Base-by-base conservation (phyloP, 805 yeast species). In the Komagataella pastoris region DNA sequence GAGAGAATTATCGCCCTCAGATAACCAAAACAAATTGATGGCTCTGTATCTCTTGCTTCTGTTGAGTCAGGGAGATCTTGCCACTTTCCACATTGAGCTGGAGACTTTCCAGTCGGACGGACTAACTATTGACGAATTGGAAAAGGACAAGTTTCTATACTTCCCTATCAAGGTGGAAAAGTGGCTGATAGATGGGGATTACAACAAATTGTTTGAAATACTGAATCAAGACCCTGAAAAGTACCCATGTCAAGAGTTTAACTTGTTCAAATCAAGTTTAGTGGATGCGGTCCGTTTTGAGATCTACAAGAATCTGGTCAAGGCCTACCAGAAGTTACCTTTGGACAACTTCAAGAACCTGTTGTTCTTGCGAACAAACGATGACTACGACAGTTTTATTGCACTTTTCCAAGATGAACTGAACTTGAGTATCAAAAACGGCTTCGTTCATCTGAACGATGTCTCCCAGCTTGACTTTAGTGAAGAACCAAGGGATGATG, bases 141-240 rank as follows among this genome's bases (percentile, higher is more conserved):
- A 88, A 58, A 72, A 74, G 43, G 96, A 87, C 64, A 72, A 75
- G 57, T 87, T 75, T 64, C 72, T 91, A 58, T 77, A 80, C 49
- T 89, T 89, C 64, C 98, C 98, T 21, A 82, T 91, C 51, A 81
- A 82, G 58, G 80, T 93, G 59, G 98, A 93, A 65, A 82, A 87
- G 57, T 88, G 95, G 85, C 77, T 93, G 57, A 88, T 91, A 84
- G 98, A 93, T 69, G 99, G 99, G 47, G 85, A 91, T 57, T 93
- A 90, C 67, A 93, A 88, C 66, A 87, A 87, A 66, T 91, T 90
- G 48, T 86, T 93, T 85, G 83, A 79, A 58, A 75, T 86, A 52
- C 55, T 67, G 46, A 58, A 64, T 10, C 60, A 62, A n/a, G 75
- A 85, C 56, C 80, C 82, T 50, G 77, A 79, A 54, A 72, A 73